Base-by-base conservation (phyloP, 164 flowering plant genomes). In the Liquidambar formosana region DNA sequence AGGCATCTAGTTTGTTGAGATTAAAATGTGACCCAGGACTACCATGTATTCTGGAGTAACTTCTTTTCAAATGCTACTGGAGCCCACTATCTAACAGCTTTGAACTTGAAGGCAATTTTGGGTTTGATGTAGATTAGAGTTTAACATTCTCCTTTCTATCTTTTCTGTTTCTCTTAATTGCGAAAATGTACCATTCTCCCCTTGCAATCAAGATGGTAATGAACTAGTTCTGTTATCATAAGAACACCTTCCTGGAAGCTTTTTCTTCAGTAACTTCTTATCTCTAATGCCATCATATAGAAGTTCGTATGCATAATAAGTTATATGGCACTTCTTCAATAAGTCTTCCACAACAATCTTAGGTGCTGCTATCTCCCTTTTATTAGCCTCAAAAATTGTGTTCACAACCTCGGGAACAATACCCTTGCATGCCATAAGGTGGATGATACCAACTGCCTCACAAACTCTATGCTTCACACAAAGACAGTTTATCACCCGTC, bases 311-410 rank as follows among this genome's bases (percentile, higher is more conserved):
- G 92, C 76, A 74, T 75, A 78, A 73, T 85, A 90, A 60, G 88
- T 88, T 74, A 92, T 85, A 76, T 77, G 74, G 58, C 90, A 64
- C 74, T 85, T 90, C 84, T 80, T 94, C 79, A 94, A 72, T 81
- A 94, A 69, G 65, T 92, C 88, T 53, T 92, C 95, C 66, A 94
- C 84, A 53, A 92, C 84, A 63, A 94, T 88, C 80, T 92, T 94
- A 26, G 98, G 96, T 64, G 96, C 94, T 15, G 92, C 97, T n/a
- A 89, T 75, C 72, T 67, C 87, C 83, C 58, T 91, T 74, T 91
- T 94, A 73, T 85, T 88, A 65, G 88, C 84, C 63, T 83, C 89
- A 71, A 89, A 87, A 41, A 94, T 92, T n/a, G 85, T 80, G 67
- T 82, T 73, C 70, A 94, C 96, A 21, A 72, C 82, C 68, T 92